A percentile compares a stretch with the other conserved stretches of the same genome.
Evolutionary conservation across 2,329 filamentous ascomycete species (phyloP).

Genomic region (Neonectria coccinea): DNA sequence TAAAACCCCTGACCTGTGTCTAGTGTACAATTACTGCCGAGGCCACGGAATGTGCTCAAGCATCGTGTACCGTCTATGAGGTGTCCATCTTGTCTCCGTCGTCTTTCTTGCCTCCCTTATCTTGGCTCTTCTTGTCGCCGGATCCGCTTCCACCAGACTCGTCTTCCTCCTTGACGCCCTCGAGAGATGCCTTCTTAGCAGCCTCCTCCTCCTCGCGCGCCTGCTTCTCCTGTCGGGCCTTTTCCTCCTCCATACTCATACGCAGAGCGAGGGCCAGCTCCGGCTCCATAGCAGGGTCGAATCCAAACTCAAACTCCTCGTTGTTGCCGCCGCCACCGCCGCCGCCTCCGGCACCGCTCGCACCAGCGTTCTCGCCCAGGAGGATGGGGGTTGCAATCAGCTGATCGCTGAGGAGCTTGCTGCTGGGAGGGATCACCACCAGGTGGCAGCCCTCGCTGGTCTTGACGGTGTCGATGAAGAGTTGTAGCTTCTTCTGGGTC

Average conservation of each 20-base stretch:
- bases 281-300: constrained; percentile 91
- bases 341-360: constrained; percentile 59
- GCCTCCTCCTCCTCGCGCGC: constrained; percentile 80
- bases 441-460: constrained; percentile 91
- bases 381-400: constrained; percentile 91
- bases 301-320: constrained; percentile 79
- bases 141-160: constrained; percentile 64
- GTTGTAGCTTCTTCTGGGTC: constrained; percentile 89
- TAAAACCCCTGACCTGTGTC: constrained; percentile 44
- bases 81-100: constrained; percentile 88
- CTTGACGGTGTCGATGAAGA: constrained; percentile 95
- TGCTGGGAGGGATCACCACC: constrained; percentile 89
- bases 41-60: constrained; percentile 41
- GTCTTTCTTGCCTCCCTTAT: constrained; percentile 74
- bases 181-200: constrained; percentile 80
- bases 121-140: constrained; percentile 79
- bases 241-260: constrained; percentile 99
- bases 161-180: constrained; percentile 84
- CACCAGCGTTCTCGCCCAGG: constrained; percentile 76
- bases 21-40: constrained; percentile 52
- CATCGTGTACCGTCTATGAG: constrained; percentile 61
- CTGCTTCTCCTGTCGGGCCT: constrained; percentile 89
- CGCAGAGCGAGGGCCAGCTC: constrained; percentile 93
- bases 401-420: constrained; percentile 92
- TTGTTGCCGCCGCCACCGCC: constrained; percentile 71